Evolutionary conservation across 257 asterid species (phyloP).

Genomic region (Petunia secreta): DNA sequence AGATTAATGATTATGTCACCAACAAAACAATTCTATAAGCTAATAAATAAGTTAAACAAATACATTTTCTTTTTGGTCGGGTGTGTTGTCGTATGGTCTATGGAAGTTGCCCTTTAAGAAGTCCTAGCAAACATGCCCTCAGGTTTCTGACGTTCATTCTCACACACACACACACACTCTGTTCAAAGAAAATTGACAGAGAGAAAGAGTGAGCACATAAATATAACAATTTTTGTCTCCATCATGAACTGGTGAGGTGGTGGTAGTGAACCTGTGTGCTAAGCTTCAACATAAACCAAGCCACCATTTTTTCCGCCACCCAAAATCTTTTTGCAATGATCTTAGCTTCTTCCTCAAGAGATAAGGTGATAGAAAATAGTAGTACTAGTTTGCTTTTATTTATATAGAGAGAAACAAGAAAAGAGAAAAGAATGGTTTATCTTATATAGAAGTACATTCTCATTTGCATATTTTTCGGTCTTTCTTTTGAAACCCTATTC

Average conservation of each 20-base stretch:
- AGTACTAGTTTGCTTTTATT: constrained; percentile 10
- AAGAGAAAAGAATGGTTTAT: not conserved
- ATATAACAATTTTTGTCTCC: constrained; percentile 38
- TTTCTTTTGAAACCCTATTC: constrained; percentile 12
- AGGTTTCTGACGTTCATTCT: constrained; percentile 34
- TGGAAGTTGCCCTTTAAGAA: constrained; percentile 35
- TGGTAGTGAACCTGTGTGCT: constrained; percentile 31
- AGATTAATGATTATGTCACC: constrained; percentile 17
- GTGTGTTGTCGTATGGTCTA: constrained; percentile 24
- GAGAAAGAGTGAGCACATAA: not conserved
- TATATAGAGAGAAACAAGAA: constrained; percentile 16
- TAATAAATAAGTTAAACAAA: constrained; percentile 19
- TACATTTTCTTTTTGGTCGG: constrained; percentile 39
- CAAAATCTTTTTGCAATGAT: constrained; percentile 21
- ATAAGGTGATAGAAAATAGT: constrained; percentile 41
- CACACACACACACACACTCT: constrained; percentile 20
- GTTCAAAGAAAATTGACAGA: not conserved
- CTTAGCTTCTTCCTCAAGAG: constrained; percentile 36
- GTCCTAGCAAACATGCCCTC: constrained; percentile 39
- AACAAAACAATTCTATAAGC: not conserved
- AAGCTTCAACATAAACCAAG: constrained; percentile 32
- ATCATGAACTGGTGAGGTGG: constrained; percentile 61
- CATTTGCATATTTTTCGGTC: constrained; percentile 17
- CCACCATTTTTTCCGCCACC: constrained; percentile 58
- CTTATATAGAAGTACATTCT: constrained; percentile 15